These are phyloP conservation scores for Diaporthe longicolla DNA, from an alignment of 2,329 filamentous ascomycete species.

Conservation along the genomic window DNA sequence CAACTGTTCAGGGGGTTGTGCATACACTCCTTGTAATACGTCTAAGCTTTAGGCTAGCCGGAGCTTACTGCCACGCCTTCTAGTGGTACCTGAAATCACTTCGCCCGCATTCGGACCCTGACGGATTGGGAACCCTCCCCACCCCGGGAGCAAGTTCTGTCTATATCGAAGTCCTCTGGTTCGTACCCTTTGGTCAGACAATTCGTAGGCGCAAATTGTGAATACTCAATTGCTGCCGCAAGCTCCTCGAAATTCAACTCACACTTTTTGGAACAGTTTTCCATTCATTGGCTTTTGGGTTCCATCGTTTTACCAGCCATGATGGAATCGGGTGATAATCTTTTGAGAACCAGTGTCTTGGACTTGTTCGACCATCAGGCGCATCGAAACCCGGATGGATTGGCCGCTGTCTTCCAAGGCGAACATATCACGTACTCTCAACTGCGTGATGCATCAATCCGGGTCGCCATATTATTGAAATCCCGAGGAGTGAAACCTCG, in stretches of 20 bases:
- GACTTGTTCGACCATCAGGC: not conserved
- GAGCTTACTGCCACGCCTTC: not conserved
- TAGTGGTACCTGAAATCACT: not conserved
- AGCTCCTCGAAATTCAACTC: not conserved
- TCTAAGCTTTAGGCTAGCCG: not conserved
- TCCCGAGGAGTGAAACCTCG: not conserved
- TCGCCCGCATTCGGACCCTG: not conserved
- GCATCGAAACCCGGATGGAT: not conserved
- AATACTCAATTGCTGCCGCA: not conserved
- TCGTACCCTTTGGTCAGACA: not conserved
- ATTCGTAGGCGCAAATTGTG: not conserved
- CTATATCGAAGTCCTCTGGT: not conserved
- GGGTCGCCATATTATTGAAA: not conserved
- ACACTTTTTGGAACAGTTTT: not conserved
- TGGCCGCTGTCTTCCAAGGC: not conserved
- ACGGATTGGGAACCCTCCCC: not conserved
- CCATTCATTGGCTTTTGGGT: not conserved
- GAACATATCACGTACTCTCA: not conserved
- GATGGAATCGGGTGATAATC: not conserved
- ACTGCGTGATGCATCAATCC: not conserved
- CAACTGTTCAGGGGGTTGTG: not conserved
- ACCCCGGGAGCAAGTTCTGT: not conserved
- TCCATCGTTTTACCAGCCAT: not conserved
- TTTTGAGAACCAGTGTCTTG: not conserved
- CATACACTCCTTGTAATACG: not conserved